Base-by-base conservation (phyloP, 1,139 yeast species). In the Blastobotrys illinoisensis region DNA sequence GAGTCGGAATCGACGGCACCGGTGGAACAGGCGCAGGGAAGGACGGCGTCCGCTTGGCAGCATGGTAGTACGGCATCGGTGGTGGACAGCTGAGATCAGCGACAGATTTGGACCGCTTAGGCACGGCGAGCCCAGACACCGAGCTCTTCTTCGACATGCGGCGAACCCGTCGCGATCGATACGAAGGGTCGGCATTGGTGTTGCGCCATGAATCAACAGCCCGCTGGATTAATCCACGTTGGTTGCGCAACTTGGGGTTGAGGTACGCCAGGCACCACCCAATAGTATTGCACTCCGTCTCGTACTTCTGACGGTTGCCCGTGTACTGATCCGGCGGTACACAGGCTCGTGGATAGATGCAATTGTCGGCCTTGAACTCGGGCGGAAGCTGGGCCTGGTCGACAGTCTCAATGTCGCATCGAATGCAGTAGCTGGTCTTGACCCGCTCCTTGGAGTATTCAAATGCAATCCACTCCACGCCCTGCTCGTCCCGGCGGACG, bases 201-300 rank as follows among this genome's bases (percentile, higher is more conserved):
- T 76, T 76, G 59, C 81, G 67, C 79, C 79, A 78, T 24, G 75
- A 69, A 56, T 77, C 81, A 16, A 77, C 81, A 1, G 81, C 80
- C 44, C 80, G 68, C 60, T 77, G 81, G 16, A 76, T 71, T 21
- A 78, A 62, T 0, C 81, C 81, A 36, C 79, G 68, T 48, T 73
- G 74, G 49, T 65, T 66, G 23, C 74, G 68, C 16, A 77, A 64
- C 19, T 67, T 68, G 0, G 78, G 76, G 59, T 77, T 77, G 36
- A 70, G 62, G 62, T 66, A 69, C 4, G 76, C 69, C 44, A 77
- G 62, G 16, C 71, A 68, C 80, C 81, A 77, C 4, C 80, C 81
- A 51, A 78, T 71, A 44, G 69, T 66, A 60, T 77, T 77, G 64
- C 81, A 78, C 51, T 72, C 74, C 20, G 72, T 70, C 56, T 77